Base-by-base conservation (phyloP, 768 basidiomycete genomes). In the Leccinum boreale region DNA sequence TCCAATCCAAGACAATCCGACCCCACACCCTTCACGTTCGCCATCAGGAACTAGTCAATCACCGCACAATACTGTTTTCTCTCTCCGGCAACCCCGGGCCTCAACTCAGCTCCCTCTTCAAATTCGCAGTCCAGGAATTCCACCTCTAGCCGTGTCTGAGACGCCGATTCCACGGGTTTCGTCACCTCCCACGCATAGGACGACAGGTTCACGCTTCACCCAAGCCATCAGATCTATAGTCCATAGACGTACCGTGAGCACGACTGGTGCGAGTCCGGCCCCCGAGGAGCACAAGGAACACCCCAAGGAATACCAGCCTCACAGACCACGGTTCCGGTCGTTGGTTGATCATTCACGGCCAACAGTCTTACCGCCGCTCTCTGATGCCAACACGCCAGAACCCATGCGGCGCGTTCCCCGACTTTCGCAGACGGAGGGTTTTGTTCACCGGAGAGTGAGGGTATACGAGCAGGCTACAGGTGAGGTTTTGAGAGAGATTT, bases 371-470 rank as follows among this genome's bases (percentile, higher is more conserved):
- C 55, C 58, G 50, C 39, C 58, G 1, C 45, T 50, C 5, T 45
- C 59, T 10, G 50, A 44, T 23, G n/a, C 39, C 33, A 24, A 47
- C 23, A 21, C 53, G 15, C 14, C 65, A 11, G 65, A 63, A 33
- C 36, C 60, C 31, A 10, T 62, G 29, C 48, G 48, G 5, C 66
- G 58, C 15, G 9, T 52, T 33, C 60, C 55, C 4, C 52, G 53
- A 11, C 48, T 9, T n/a, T 24, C 55, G 5, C 59, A 61, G 17
- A 47, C 60, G 15, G 65, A 68, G 24, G 74, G 70, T 56, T 57
- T 67, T 52, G 70, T 76, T 12, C 53, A 69, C 19, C 73, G 70
- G 54, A 62, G 68, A 48, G 68, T 69, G 5, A 67, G 39, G 36
- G 65, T 67, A 12, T 72, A 69, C 39, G 73, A 68, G 39, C 63